Evolutionary conservation across 768 basidiomycete species (phyloP).

Genomic region (Suillus decipiens): DNA sequence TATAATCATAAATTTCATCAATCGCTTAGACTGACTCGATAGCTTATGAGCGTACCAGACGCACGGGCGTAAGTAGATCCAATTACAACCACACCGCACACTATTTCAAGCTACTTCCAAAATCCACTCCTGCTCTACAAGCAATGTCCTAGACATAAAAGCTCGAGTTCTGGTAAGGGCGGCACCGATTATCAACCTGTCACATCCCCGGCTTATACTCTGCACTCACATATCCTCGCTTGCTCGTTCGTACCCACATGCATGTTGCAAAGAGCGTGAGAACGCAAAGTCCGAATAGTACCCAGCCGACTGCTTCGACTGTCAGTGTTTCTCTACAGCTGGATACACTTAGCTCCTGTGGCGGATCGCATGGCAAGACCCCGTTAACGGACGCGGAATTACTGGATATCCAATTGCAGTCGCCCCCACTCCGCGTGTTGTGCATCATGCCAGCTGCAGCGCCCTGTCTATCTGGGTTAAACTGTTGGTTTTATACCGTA

Average conservation of each 20-base stretch:
- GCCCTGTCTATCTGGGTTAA: slow-evolving; percentile 46
- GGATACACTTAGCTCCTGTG: slow-evolving; percentile 22
- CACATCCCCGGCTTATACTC: slow-evolving; percentile 36
- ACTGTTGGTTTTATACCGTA: background rate
- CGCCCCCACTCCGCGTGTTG: slow-evolving; percentile 56
- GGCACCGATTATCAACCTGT: slow-evolving; percentile 21
- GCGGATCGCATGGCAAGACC: slow-evolving; percentile 26
- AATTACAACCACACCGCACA: background rate
- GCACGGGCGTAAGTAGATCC: background rate
- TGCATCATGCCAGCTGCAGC: slow-evolving; percentile 69
- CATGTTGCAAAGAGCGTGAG: slow-evolving; percentile 58
- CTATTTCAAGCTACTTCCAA: background rate
- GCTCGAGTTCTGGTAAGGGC: slow-evolving; percentile 32
- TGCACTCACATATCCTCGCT: slow-evolving; percentile 42
- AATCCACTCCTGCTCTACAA: background rate
- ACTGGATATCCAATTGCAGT: slow-evolving; percentile 53
- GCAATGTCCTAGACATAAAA: slow-evolving; percentile 30
- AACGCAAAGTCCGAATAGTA: slow-evolving; percentile 64
- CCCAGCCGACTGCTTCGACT: slow-evolving; percentile 76
- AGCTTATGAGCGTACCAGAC: slow-evolving; percentile 3
- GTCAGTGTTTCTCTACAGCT: slow-evolving; percentile 75
- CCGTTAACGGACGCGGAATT: slow-evolving; percentile 28
- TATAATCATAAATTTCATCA: background rate
- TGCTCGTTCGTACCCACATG: slow-evolving; percentile 46
- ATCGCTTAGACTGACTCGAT: background rate